Percentiles rank a stretch among this genome's conserved stretches.
Evolutionary conservation across 306 rosid genomes (phyloP).

Genomic region (Sphenostylis stenocarpa): DNA sequence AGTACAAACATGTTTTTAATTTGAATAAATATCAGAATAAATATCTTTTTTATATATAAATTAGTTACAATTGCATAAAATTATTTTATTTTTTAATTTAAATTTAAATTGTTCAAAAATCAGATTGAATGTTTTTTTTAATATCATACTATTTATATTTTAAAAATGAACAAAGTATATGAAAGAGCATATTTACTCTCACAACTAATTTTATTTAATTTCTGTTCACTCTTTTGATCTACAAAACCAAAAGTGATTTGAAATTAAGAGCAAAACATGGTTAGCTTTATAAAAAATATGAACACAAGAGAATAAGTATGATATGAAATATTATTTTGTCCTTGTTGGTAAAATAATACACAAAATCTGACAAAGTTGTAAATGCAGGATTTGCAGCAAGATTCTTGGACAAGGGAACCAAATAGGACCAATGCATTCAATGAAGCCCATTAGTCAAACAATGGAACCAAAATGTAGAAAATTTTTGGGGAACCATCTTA

Average conservation of each 20-base stretch:
- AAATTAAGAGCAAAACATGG: not conserved
- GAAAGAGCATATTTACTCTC: no score
- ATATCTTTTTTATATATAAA: not conserved
- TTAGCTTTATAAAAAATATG: not conserved
- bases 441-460: conserved; percentile 39
- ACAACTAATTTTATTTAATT: no score
- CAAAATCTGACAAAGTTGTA: conserved; percentile 44
- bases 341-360: conserved; percentile 15
- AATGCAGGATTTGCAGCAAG: conserved; percentile 38
- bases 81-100: no score
- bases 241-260: not conserved
- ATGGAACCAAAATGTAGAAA: conserved; percentile 21
- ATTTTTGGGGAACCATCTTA: conserved; percentile 13
- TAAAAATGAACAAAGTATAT: no score
- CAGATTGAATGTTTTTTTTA: no score
- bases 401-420: conserved; percentile 44
- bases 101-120: no score
- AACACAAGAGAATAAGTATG: not conserved
- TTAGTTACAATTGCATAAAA: not conserved
- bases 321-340: conserved; percentile 19
- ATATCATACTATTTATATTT: no score
- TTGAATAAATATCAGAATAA: not conserved
- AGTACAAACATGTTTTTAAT: not conserved
- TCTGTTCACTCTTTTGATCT: no score
- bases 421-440: conserved; percentile 26